Evolutionary conservation across 176 grass and related monocot genomes (phyloP).

Genomic region (Leersia perrieri): DNA sequence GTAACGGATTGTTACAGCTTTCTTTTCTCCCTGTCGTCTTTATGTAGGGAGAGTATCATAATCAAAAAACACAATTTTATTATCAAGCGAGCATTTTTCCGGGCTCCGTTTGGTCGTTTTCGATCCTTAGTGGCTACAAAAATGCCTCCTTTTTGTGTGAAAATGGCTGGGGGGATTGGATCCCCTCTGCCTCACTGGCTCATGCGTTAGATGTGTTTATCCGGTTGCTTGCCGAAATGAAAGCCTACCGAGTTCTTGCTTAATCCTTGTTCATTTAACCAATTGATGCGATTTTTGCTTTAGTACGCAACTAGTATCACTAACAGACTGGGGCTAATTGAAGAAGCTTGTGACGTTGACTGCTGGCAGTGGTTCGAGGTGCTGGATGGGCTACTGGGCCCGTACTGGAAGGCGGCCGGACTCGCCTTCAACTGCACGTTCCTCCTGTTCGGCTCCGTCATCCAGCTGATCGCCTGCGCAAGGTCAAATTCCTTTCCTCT

Average conservation of each 20-base stretch:
- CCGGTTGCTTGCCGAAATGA: background rate
- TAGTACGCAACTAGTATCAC: background rate
- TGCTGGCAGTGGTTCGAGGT: conserved; percentile 77
- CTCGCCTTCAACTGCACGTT: conserved; percentile 82
- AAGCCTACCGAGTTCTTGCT: background rate
- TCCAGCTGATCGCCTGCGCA: conserved; percentile 73
- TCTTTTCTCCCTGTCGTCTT: background rate
- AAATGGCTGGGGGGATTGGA: conserved; percentile 15
- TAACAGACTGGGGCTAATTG: background rate
- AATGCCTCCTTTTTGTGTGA: conserved; percentile 22
- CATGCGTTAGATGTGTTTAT: conserved; percentile 11
- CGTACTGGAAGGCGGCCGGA: conserved; percentile 69
- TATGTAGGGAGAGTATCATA: background rate
- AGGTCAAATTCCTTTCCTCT: conserved; percentile 26
- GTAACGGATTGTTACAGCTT: conserved; percentile 42
- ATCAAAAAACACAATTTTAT: background rate
- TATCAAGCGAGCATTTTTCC: background rate
- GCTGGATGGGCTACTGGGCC: conserved; percentile 70
- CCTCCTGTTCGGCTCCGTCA: conserved; percentile 78
- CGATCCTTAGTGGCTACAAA: conserved; percentile 31
- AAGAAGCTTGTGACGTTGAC: conserved; percentile 4
- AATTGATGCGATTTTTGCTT: background rate
- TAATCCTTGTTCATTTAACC: background rate
- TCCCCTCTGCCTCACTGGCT: conserved; percentile 9
- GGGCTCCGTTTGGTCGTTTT: conserved; percentile 25